Evolutionary conservation across 208 protist genomes (phyloP).

Genomic region (Trypanosoma melophagium): DNA sequence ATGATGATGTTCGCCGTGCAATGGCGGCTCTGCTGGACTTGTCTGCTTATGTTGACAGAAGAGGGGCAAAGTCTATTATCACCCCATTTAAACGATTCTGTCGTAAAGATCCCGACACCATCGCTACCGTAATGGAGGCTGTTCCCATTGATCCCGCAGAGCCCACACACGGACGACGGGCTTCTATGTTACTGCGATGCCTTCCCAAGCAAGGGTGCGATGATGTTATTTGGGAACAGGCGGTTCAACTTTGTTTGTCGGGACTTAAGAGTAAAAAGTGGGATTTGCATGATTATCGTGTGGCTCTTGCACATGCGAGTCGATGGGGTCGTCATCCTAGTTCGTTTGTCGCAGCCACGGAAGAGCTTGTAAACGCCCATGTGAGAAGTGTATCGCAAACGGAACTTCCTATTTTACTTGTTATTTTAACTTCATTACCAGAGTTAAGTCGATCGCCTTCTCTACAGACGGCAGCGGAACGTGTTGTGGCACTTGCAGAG

Average conservation of each 20-base stretch:
- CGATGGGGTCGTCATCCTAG: constrained; percentile 29
- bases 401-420: constrained; percentile 28
- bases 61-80: constrained; percentile 23
- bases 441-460: constrained; percentile 37
- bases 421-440: constrained; percentile 41
- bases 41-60: constrained; percentile 32
- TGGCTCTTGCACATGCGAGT: constrained; percentile 16
- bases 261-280: constrained; percentile 25
- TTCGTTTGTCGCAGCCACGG: constrained; percentile 21
- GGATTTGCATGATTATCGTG: constrained; percentile 27
- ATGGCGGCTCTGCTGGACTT: constrained; percentile 45
- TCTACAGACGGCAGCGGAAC: constrained; percentile 35
- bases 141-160: constrained; percentile 30
- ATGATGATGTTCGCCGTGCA: constrained; percentile 42
- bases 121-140: constrained; percentile 34
- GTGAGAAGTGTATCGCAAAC: constrained; percentile 20
- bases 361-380: constrained; percentile 21
- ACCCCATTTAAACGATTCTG: constrained; percentile 34
- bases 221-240: constrained; percentile 37
- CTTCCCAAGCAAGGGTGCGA: constrained; percentile 30
- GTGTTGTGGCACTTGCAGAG: constrained; percentile 37
- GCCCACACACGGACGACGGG: constrained; percentile 30
- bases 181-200: constrained; percentile 26
- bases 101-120: constrained; percentile 35
- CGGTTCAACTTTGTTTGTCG: constrained; percentile 12